Evolutionary conservation across 768 basidiomycete genomes (phyloP).

Genomic region (Russula sp.): DNA sequence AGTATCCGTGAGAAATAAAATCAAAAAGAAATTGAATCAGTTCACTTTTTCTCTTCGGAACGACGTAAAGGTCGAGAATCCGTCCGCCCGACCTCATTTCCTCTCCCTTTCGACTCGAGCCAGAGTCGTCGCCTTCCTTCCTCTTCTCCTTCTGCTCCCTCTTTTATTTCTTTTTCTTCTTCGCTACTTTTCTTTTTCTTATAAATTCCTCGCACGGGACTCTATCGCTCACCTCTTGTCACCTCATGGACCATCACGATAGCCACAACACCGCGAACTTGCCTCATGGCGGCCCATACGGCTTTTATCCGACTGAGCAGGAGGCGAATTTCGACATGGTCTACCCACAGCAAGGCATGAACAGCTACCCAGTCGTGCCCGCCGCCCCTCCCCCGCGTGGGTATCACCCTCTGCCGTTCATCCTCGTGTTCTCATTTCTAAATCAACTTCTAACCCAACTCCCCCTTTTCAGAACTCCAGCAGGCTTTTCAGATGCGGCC

Average conservation of each 20-base stretch:
- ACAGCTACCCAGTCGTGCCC: slow-evolving; percentile 49
- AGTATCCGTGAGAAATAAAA: neutral
- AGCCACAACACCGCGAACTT: slow-evolving; percentile 23
- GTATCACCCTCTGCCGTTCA: slow-evolving; percentile 39
- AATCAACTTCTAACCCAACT: slow-evolving; percentile 31
- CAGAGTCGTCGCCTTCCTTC: neutral
- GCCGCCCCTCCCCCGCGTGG: slow-evolving; percentile 63
- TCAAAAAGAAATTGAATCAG: neutral
- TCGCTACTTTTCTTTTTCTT: slow-evolving; percentile 10
- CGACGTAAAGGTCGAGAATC: neutral
- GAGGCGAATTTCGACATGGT: slow-evolving; percentile 30
- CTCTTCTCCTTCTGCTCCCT: slow-evolving; percentile 26
- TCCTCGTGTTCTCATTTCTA: slow-evolving; percentile 56
- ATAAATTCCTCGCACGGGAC: slow-evolving; percentile 22
- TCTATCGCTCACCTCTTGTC: slow-evolving; percentile 20
- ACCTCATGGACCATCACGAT: slow-evolving; percentile 29
- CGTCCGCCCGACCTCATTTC: neutral
- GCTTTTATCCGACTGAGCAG: slow-evolving; percentile 30
- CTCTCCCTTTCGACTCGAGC: slow-evolving; percentile 6
- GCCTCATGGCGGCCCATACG: slow-evolving; percentile 28
- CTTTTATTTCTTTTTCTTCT: slow-evolving; percentile 28
- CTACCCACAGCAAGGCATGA: slow-evolving; percentile 39
- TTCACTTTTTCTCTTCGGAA: neutral
- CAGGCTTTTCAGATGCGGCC: slow-evolving; percentile 51
- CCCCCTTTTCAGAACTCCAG: slow-evolving; percentile 58